These are phyloP conservation scores for Trichoderma gracile DNA, from an alignment of 2,329 filamentous ascomycete genomes.

Conservation along the genomic window DNA sequence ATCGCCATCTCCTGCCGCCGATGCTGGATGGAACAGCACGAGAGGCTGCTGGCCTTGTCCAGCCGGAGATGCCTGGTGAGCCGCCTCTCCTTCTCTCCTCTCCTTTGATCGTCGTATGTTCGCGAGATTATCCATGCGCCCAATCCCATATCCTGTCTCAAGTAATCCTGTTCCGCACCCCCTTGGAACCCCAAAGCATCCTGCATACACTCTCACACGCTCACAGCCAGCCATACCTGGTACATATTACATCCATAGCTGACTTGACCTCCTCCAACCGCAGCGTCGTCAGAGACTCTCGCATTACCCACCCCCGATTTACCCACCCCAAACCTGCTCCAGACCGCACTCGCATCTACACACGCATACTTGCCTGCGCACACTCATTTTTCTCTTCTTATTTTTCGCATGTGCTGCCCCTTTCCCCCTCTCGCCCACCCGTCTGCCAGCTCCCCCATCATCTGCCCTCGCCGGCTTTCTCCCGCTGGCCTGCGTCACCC, in stretches of 20 bases:
- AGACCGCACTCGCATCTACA: slow-evolving; percentile 16
- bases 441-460: slow-evolving; percentile 6
- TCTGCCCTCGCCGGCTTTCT: not conserved
- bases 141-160: not conserved
- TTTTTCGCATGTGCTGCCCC: slow-evolving; percentile 12
- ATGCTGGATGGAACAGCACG: not conserved
- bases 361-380: slow-evolving; percentile 16
- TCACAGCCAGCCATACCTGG: not conserved
- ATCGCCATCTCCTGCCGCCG: not conserved
- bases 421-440: slow-evolving; percentile 19
- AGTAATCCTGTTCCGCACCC: not conserved
- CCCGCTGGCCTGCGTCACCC: slow-evolving; percentile 9
- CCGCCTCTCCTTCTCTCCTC: not conserved
- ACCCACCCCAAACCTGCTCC: slow-evolving; percentile 11
- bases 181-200: not conserved
- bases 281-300: not conserved
- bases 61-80: too few species aligned
- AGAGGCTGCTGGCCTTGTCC: not conserved
- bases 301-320: slow-evolving; percentile 17
- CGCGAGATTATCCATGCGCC: slow-evolving; percentile 1
- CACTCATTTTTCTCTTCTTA: not conserved
- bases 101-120: not conserved
- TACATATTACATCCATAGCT: not conserved
- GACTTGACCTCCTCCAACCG: not conserved
- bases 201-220: not conserved